A percentile compares a stretch with the other conserved stretches of the same genome.
These are phyloP conservation scores for Huntiella abstrusa DNA, from an alignment of 2,329 filamentous ascomycete genomes.

Conservation along the genomic window DNA sequence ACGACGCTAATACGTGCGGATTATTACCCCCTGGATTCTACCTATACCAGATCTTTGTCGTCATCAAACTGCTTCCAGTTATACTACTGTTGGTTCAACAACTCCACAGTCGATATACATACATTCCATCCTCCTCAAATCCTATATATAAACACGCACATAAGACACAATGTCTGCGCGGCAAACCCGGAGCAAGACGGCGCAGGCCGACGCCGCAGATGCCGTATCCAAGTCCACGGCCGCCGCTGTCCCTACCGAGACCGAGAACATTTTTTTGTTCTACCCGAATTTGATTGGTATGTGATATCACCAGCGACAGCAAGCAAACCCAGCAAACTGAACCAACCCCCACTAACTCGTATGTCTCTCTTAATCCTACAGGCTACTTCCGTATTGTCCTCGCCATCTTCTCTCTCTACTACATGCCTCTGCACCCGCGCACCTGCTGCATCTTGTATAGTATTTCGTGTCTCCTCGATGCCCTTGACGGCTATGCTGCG, in stretches of 20 bases:
- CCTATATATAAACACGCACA: neutral
- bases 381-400: constrained; percentile 63
- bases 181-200: constrained; percentile 14
- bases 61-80: too few species aligned
- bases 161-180: constrained; percentile 10
- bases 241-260: constrained; percentile 29
- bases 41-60: too few species aligned
- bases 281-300: constrained; percentile 66
- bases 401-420: constrained; percentile 83
- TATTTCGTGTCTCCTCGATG: constrained; percentile 86
- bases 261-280: constrained; percentile 68
- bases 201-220: constrained; percentile 11
- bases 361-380: constrained; percentile 17
- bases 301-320: constrained; percentile 13
- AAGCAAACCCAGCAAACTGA: too few species aligned
- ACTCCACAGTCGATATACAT: too few species aligned
- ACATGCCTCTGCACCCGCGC: constrained; percentile 96
- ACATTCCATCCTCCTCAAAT: neutral
- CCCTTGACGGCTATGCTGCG: constrained; percentile 85
- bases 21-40: too few species aligned
- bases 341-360: neutral
- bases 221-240: constrained; percentile 15
- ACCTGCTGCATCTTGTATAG: constrained; percentile 85
- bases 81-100: too few species aligned
- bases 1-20: too few species aligned